Evolutionary conservation across 116 monocot species (phyloP).

Genomic region (Papilionanthe hybrid): DNA sequence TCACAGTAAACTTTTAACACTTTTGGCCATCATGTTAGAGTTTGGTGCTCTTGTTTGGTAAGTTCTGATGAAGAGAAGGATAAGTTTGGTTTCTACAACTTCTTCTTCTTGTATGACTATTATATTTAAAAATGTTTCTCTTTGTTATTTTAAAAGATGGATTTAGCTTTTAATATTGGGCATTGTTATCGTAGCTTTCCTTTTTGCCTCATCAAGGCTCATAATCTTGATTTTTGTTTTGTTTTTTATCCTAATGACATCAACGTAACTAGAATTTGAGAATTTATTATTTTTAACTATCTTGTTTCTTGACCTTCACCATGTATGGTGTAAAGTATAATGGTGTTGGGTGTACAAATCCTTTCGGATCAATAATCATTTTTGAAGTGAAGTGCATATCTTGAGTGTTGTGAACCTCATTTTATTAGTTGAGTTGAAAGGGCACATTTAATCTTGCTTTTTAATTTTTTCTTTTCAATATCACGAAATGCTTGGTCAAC

Average conservation of each 20-base stretch:
- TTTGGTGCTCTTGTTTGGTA: conserved; percentile 94
- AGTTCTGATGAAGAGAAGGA: conserved; percentile 10
- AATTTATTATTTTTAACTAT: no score
- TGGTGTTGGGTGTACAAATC: no score
- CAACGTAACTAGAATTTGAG: no score
- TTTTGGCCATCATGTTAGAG: conserved; percentile 85
- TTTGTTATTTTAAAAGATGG: not conserved
- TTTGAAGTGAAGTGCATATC: no score
- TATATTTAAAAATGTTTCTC: not conserved
- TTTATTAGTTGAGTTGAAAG: no score
- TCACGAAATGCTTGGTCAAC: no score
- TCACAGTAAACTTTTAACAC: conserved; percentile 78
- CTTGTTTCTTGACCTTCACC: no score
- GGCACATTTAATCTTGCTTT: no score
- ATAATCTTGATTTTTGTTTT: not conserved
- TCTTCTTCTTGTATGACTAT: not conserved
- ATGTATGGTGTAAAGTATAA: no score
- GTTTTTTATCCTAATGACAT: not conserved
- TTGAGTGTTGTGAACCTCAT: no score
- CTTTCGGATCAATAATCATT: no score
- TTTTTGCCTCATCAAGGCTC: not conserved
- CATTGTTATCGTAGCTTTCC: not conserved
- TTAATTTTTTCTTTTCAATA: no score
- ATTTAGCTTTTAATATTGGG: not conserved
- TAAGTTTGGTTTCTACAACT: not conserved